Evolutionary conservation across 805 yeast species (phyloP).

Genomic region (Zygosaccharomyces lentus): DNA sequence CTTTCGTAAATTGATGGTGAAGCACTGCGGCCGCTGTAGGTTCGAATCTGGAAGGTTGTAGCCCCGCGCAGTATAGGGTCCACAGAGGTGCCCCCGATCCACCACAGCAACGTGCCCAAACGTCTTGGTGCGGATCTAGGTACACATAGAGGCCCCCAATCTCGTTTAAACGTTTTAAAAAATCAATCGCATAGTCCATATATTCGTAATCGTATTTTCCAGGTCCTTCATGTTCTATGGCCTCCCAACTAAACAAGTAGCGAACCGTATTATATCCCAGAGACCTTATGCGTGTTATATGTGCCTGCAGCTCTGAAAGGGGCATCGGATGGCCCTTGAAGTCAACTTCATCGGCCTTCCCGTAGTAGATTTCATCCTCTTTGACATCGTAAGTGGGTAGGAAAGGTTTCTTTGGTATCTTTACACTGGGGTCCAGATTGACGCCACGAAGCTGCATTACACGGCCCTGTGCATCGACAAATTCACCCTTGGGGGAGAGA

Average conservation of each 20-base stretch:
- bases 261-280: constrained; percentile 82
- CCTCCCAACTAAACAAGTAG: constrained; percentile 85
- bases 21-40: constrained; percentile 75
- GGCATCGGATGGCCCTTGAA: constrained; percentile 83
- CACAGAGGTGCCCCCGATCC: constrained; percentile 94
- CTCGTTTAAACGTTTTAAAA: constrained; percentile 52
- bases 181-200: constrained; percentile 60
- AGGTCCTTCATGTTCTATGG: constrained; percentile 85
- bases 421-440: constrained; percentile 71
- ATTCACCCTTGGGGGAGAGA: constrained; percentile 49
- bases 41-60: constrained; percentile 69
- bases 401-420: constrained; percentile 61
- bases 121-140: constrained; percentile 90
- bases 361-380: constrained; percentile 44
- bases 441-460: constrained; percentile 70
- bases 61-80: constrained; percentile 87
- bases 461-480: constrained; percentile 54
- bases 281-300: constrained; percentile 63
- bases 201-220: constrained; percentile 74
- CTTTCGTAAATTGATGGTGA: constrained; percentile 51
- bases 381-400: constrained; percentile 35
- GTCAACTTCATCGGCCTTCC: constrained; percentile 69
- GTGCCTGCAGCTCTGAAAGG: constrained; percentile 63
- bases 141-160: constrained; percentile 75
- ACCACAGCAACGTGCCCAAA: constrained; percentile 84